These are phyloP conservation scores for Choanephora cucurbitarum DNA, from an alignment of 371 early-diverging fungal genomes.

Conservation along the genomic window DNA sequence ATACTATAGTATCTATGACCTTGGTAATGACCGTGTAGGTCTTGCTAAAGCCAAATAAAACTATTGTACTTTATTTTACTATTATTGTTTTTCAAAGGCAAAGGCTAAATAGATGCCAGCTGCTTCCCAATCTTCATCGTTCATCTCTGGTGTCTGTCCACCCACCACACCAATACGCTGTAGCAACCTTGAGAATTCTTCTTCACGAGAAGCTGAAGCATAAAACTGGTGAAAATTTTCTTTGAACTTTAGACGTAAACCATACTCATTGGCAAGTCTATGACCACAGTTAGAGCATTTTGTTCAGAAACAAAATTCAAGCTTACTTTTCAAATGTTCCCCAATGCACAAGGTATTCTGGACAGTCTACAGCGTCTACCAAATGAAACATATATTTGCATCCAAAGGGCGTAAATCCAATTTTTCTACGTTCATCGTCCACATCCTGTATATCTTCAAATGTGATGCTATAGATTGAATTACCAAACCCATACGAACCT, in stretches of 20 bases:
- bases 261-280: conserved; percentile 85
- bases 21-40: conserved; percentile 85
- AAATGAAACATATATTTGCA: conserved; percentile 92
- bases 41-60: conserved; percentile 40
- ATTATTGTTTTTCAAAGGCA: conserved; percentile 54
- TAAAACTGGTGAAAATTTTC: conserved; percentile 86
- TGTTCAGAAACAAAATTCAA: neutral
- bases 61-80: too few species aligned
- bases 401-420: conserved; percentile 71
- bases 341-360: conserved; percentile 95
- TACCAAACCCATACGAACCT: conserved; percentile 69
- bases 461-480: conserved; percentile 79
- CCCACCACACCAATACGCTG: conserved; percentile 85
- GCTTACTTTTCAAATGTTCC: conserved; percentile 74
- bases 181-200: conserved; percentile 59
- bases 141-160: conserved; percentile 57
- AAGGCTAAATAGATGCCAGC: conserved; percentile 68
- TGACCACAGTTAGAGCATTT: neutral
- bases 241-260: conserved; percentile 69
- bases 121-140: conserved; percentile 93
- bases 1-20: conserved; percentile 87
- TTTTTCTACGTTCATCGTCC: conserved; percentile 17
- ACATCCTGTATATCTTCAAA: conserved; percentile 71
- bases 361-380: conserved; percentile 97
- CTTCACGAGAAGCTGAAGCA: conserved; percentile 54